Conservation (phyloP, 495 filamentous ascomycete species). For the Hypoxylon lienhwacheense region DNA sequence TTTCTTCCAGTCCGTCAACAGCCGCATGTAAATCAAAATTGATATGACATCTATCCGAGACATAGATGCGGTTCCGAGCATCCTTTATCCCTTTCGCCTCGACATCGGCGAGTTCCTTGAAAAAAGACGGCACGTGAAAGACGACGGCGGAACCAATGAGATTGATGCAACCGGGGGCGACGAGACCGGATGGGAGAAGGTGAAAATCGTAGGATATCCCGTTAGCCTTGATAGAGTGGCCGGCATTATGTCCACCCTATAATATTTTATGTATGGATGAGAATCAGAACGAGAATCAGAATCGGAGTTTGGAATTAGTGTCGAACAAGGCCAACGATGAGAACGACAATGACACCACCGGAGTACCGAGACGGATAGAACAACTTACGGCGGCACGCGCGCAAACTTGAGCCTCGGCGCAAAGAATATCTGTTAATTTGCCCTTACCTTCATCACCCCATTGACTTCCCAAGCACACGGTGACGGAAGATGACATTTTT, state of each 20-base stretch:
- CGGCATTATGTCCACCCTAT: constrained; percentile 1
- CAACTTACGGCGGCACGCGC: constrained; percentile 5
- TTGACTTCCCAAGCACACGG: not conserved
- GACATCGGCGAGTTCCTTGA: constrained; percentile 2
- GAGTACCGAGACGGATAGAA: not conserved
- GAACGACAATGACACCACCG: not conserved
- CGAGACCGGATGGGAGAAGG: not conserved
- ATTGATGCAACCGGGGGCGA: not conserved
- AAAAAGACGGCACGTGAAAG: not conserved
- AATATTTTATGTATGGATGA: not conserved
- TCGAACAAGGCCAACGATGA: too few relatives aligned
- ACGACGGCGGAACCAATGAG: not conserved
- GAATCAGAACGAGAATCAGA: not conserved
- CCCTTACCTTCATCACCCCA: constrained; percentile 3
- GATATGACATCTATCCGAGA: constrained; percentile 1
- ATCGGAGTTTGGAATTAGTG: too few relatives aligned
- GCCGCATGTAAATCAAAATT: constrained; percentile 3
- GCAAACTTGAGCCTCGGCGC: constrained; percentile 1
- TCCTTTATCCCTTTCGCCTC: constrained; percentile 1
- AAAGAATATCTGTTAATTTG: constrained; percentile 4
- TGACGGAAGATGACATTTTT: constrained; percentile 1
- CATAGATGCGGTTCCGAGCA: not conserved
- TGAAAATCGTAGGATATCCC: constrained; percentile 1
- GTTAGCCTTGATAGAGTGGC: not conserved
- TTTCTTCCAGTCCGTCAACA: constrained; percentile 1